phyloP scores from a whole-genome alignment of 2,329 filamentous ascomycete species.

The Aspergillus aculeatinus region DNA sequence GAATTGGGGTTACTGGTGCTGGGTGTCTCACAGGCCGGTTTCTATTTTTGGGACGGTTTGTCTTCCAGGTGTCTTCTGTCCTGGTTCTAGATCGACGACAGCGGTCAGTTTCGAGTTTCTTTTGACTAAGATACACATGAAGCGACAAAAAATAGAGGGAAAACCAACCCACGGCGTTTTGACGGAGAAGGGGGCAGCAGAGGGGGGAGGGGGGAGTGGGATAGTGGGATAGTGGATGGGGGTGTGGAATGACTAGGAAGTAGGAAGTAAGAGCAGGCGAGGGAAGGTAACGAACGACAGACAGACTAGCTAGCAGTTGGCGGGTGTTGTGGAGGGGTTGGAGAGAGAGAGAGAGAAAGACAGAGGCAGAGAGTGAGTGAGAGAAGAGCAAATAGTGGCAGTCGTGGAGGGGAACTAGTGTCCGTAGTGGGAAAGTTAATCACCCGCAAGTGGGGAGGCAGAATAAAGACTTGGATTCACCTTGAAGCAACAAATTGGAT shows the following conservation, averaged over 20 bases:
- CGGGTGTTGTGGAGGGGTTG: constrained; percentile 15
- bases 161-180: background rate
- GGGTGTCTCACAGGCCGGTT: constrained; percentile 17
- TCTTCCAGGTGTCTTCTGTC: constrained; percentile 3
- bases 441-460: constrained; percentile 16
- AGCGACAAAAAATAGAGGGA: background rate
- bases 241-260: background rate
- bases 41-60: constrained; percentile 18
- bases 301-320: too few species aligned
- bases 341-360: constrained; percentile 16
- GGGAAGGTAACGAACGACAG: background rate
- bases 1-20: constrained; percentile 3
- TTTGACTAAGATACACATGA: constrained; percentile 2
- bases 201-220: background rate
- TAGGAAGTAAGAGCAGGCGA: background rate
- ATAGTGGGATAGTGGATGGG: too few species aligned
- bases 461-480: background rate
- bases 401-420: constrained; percentile 9
- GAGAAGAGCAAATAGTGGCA: constrained; percentile 5
- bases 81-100: background rate
- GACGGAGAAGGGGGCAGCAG: background rate
- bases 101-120: constrained; percentile 3
- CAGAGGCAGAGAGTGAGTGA: constrained; percentile 10
- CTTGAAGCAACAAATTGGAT: constrained; percentile 1
- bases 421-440: constrained; percentile 21